Evolutionary conservation across 305 asterid species (phyloP).

Genomic region (Striga hermonthica): DNA sequence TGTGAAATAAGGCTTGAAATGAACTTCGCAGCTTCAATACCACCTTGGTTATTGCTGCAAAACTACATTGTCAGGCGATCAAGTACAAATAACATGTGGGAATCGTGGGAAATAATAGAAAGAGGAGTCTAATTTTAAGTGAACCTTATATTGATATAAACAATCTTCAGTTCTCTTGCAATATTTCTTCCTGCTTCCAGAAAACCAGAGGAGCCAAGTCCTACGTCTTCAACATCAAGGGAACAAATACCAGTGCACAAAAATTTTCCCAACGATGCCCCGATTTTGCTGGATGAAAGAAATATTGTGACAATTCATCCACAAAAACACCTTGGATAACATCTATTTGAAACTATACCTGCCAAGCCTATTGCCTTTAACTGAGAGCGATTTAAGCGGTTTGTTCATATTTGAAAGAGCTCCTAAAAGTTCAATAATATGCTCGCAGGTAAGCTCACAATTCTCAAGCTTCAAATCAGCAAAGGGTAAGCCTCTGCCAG

Average conservation of each 20-base stretch:
- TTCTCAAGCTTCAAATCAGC: constrained; percentile 70
- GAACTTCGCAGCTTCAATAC: constrained; percentile 71
- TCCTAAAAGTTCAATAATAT: constrained; percentile 54
- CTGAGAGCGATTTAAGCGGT: constrained; percentile 61
- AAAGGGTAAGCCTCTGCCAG: constrained; percentile 48
- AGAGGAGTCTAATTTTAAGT: constrained; percentile 3
- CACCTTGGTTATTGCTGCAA: constrained; percentile 79
- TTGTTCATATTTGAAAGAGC: constrained; percentile 61
- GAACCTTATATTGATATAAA: constrained; percentile 72
- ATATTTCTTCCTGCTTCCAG: constrained; percentile 47
- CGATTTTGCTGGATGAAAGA: constrained; percentile 55
- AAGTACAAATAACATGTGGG: constrained; percentile 7
- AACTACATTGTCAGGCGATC: constrained; percentile 24
- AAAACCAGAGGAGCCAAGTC: constrained; percentile 72
- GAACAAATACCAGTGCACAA: constrained; percentile 56
- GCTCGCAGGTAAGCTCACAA: constrained; percentile 64
- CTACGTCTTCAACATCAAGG: constrained; percentile 68
- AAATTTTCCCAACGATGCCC: constrained; percentile 55
- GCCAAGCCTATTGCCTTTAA: constrained; percentile 79
- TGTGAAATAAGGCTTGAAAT: constrained; percentile 52
- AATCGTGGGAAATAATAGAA: constrained; percentile 13
- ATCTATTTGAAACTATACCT: constrained; percentile 45
- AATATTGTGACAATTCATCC: constrained; percentile 19
- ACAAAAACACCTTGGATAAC: constrained; percentile 16
- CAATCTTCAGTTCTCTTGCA: constrained; percentile 44